These are phyloP conservation scores for Pyrenophora graminea DNA, from an alignment of 2,329 filamentous ascomycete species.

Conservation along the genomic window DNA sequence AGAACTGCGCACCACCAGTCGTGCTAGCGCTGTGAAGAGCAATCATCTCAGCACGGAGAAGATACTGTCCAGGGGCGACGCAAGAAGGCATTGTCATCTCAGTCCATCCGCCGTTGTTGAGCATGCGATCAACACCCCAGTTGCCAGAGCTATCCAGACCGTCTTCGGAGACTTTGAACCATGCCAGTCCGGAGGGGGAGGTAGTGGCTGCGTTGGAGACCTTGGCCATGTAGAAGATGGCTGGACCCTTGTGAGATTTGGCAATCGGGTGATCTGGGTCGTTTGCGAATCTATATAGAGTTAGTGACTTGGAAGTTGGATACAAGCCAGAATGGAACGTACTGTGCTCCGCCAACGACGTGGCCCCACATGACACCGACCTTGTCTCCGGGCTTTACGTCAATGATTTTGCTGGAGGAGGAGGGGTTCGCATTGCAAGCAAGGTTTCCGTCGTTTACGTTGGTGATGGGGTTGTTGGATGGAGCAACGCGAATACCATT, in stretches of 20 bases:
- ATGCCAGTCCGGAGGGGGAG: constrained; percentile 46
- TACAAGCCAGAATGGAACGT: neutral
- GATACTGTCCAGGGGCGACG: constrained; percentile 48
- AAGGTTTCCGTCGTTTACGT: constrained; percentile 53
- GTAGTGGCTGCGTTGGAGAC: constrained; percentile 48
- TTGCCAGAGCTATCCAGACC: constrained; percentile 46
- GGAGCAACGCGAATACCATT: constrained; percentile 56
- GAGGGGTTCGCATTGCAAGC: constrained; percentile 54
- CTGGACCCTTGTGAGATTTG: constrained; percentile 53
- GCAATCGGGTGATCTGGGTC: constrained; percentile 55
- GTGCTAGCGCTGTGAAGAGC: constrained; percentile 47
- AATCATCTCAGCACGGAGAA: constrained; percentile 52
- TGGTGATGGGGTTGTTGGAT: constrained; percentile 57
- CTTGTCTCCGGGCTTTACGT: constrained; percentile 57
- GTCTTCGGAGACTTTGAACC: constrained; percentile 51
- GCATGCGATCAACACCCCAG: constrained; percentile 58
- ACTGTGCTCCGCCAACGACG: constrained; percentile 58
- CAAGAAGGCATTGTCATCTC: constrained; percentile 46
- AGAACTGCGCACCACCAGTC: constrained; percentile 49
- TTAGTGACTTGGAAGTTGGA: neutral
- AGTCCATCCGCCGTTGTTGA: constrained; percentile 53
- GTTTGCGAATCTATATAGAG: constrained; percentile 39
- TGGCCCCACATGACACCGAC: constrained; percentile 60
- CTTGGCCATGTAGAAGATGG: constrained; percentile 48
- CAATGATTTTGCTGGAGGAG: constrained; percentile 48